A percentile compares a stretch with the other conserved stretches of the same genome.
phyloP scores from a whole-genome alignment of 2,329 filamentous ascomycete species.

The Penicillium crustosum region DNA sequence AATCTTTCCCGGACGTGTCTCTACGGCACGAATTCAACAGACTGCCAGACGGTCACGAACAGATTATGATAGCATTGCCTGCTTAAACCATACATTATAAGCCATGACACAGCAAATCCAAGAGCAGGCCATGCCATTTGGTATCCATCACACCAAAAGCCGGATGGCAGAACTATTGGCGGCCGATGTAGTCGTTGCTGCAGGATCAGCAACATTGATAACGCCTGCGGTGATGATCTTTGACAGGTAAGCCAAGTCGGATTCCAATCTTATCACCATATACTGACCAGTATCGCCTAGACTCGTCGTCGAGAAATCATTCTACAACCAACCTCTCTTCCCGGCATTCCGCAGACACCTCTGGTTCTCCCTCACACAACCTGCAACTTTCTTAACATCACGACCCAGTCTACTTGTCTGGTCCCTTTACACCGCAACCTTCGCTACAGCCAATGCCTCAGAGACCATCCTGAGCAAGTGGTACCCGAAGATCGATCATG shows the following conservation, averaged over 20 bases:
- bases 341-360: slow-evolving; percentile 36
- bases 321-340: slow-evolving; percentile 35
- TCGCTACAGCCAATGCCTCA: slow-evolving; percentile 79
- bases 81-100: slow-evolving; percentile 3
- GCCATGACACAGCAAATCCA: slow-evolving; percentile 31
- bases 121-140: slow-evolving; percentile 26
- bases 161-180: slow-evolving; percentile 49
- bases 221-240: slow-evolving; percentile 81
- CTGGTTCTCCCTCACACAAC: slow-evolving; percentile 38
- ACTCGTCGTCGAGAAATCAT: slow-evolving; percentile 45
- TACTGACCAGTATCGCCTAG: slow-evolving; percentile 27
- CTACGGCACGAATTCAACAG: background rate
- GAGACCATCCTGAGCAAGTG: slow-evolving; percentile 71
- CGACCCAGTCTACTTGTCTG: slow-evolving; percentile 45
- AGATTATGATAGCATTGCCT: slow-evolving; percentile 9
- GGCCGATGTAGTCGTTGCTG: slow-evolving; percentile 66
- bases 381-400: slow-evolving; percentile 40
- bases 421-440: slow-evolving; percentile 76
- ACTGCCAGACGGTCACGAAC: slow-evolving; percentile 4
- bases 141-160: slow-evolving; percentile 35
- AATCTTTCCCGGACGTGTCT: background rate
- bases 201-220: slow-evolving; percentile 68
- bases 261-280: background rate
- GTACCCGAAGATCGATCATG: slow-evolving; percentile 53
- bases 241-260: slow-evolving; percentile 60